phyloP scores from a whole-genome alignment of 345 rosid genomes.

The Syzygium jambos region DNA sequence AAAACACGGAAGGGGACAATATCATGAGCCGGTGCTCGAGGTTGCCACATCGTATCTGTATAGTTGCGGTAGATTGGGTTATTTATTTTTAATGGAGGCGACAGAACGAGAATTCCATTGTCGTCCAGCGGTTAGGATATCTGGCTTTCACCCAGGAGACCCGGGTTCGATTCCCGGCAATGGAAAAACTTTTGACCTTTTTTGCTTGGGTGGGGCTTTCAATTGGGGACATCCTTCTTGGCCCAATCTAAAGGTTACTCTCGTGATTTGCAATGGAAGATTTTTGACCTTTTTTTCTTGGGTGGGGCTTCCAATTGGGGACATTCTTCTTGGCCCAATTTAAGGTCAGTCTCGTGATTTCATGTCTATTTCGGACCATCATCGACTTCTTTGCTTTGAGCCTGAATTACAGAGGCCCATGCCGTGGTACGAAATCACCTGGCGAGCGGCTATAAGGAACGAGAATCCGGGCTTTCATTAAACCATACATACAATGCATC shows the following conservation, averaged over 20 bases:
- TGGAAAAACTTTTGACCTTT: slow-evolving; percentile 12
- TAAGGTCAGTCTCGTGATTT: too few species aligned
- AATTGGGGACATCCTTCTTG: neutral
- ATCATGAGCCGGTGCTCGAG: neutral
- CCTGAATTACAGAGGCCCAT: neutral
- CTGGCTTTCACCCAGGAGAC: slow-evolving; percentile 98
- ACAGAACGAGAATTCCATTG: slow-evolving; percentile 20
- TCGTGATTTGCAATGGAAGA: too few species aligned
- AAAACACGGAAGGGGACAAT: neutral
- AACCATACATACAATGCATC: neutral
- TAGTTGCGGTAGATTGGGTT: neutral
- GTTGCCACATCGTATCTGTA: neutral
- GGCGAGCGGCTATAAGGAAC: neutral
- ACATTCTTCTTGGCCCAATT: neutral
- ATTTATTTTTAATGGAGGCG: accelerated
- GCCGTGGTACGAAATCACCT: neutral
- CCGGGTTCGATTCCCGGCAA: slow-evolving; percentile 98
- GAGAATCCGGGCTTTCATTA: neutral
- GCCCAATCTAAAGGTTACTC: neutral
- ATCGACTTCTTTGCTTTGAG: neutral
- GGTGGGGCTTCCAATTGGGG: neutral
- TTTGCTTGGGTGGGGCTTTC: neutral
- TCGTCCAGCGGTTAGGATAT: slow-evolving; percentile 98
- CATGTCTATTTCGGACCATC: neutral
- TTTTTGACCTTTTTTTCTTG: neutral